Evolutionary conservation across 2,329 filamentous ascomycete genomes (phyloP).

Genomic region (Samsoniella hepiali): DNA sequence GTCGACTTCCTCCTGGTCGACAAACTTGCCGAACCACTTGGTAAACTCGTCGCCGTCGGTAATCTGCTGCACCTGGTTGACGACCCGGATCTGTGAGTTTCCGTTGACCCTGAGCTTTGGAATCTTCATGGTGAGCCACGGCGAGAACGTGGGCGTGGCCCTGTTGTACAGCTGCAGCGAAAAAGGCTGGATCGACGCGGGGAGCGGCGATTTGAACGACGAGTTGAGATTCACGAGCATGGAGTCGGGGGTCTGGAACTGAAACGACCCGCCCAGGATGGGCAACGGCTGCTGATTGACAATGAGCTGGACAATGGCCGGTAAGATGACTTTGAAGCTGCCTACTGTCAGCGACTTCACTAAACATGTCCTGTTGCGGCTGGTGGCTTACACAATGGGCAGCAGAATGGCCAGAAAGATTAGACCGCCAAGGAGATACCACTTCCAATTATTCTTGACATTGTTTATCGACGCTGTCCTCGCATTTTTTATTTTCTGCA

Average conservation of each 20-base stretch:
- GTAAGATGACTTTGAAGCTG: slow-evolving; percentile 10
- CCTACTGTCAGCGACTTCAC: neutral
- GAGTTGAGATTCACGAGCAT: slow-evolving; percentile 8
- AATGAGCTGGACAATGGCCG: slow-evolving; percentile 8
- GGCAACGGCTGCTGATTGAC: slow-evolving; percentile 8
- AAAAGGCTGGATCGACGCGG: neutral
- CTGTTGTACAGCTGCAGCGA: neutral
- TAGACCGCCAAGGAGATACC: neutral
- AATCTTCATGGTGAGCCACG: neutral
- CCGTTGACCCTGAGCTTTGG: neutral
- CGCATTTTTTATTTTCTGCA: neutral
- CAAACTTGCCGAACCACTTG: slow-evolving; percentile 8
- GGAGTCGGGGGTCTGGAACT: neutral
- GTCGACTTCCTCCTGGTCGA: neutral
- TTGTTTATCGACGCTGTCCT: neutral
- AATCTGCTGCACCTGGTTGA: neutral
- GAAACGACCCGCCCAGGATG: neutral
- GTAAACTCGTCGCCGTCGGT: neutral
- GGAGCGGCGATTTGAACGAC: neutral
- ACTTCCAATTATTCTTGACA: slow-evolving; percentile 5
- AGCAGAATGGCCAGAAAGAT: slow-evolving; percentile 4
- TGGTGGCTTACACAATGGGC: neutral
- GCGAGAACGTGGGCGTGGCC: neutral
- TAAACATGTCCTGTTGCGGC: no score
- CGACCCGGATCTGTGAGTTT: neutral